phyloP scores from a whole-genome alignment of 148 eudicot species.

The Arbutus unedo region DNA sequence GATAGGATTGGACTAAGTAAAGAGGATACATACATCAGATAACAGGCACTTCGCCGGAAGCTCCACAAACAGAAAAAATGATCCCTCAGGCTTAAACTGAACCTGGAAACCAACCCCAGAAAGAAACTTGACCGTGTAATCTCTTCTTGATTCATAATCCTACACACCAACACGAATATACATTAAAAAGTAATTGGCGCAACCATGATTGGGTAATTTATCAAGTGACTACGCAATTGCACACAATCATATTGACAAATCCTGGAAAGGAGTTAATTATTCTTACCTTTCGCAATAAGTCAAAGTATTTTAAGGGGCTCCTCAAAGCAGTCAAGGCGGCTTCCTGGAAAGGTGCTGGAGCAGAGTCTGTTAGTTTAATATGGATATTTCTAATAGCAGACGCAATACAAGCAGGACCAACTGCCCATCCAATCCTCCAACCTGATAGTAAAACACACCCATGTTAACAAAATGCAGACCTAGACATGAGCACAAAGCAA shows the following conservation, averaged over 20 bases:
- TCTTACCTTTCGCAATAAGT: constrained; percentile 53
- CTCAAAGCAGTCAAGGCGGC: constrained; percentile 84
- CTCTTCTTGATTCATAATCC: constrained; percentile 80
- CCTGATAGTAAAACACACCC: constrained; percentile 39
- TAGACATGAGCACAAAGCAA: neutral
- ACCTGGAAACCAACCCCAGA: constrained; percentile 66
- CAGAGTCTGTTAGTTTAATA: constrained; percentile 77
- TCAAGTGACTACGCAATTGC: neutral
- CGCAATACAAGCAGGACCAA: constrained; percentile 69
- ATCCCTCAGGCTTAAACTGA: constrained; percentile 65
- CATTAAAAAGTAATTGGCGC: constrained; percentile 2
- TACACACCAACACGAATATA: constrained; percentile 23
- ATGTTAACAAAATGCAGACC: neutral
- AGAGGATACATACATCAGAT: constrained; percentile 58
- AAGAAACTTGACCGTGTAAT: constrained; percentile 52
- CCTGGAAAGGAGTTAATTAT: neutral
- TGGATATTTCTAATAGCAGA: constrained; percentile 85
- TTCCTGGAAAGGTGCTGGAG: constrained; percentile 96
- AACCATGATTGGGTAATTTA: neutral
- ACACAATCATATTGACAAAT: neutral
- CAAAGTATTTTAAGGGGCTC: constrained; percentile 53
- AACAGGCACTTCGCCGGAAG: constrained; percentile 59
- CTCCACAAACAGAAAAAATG: constrained; percentile 76
- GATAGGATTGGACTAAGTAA: constrained; percentile 10
- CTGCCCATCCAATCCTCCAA: constrained; percentile 99